These are phyloP conservation scores for Globisporangium yorkense DNA, from an alignment of 352 stramenopile species.

Conservation along the genomic window DNA sequence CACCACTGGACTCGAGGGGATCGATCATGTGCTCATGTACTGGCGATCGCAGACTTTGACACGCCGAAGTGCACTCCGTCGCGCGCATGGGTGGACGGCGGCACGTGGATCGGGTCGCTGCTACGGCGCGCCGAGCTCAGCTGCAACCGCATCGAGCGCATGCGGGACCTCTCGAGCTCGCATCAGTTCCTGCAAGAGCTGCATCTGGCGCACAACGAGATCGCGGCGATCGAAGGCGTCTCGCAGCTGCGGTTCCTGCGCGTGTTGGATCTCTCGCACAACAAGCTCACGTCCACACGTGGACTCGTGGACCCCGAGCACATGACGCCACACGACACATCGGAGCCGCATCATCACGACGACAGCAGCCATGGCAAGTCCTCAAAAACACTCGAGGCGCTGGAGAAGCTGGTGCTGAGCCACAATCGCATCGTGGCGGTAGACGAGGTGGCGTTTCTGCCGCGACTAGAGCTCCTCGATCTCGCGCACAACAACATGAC, in stretches of 20 bases:
- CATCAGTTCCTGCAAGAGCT: conserved; percentile 71
- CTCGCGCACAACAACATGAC: conserved; percentile 50
- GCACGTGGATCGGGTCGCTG: conserved; percentile 57
- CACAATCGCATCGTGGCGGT: conserved; percentile 53
- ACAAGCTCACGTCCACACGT: conserved; percentile 35
- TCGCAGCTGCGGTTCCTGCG: conserved; percentile 52
- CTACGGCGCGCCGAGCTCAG: conserved; percentile 45
- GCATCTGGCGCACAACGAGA: conserved; percentile 47
- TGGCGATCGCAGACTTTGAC: conserved; percentile 38
- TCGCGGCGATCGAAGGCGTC: conserved; percentile 45
- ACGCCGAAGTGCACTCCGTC: conserved; percentile 42
- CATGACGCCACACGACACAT: neutral
- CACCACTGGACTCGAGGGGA: neutral
- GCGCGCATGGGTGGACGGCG: conserved; percentile 52
- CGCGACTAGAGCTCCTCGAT: conserved; percentile 47
- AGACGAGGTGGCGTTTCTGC: conserved; percentile 34
- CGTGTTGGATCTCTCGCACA: conserved; percentile 65
- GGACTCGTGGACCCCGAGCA: conserved; percentile 22
- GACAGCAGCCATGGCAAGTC: neutral
- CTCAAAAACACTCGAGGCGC: conserved; percentile 21
- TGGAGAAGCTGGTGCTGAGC: conserved; percentile 44
- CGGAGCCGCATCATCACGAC: neutral
- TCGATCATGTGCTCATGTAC: neutral
- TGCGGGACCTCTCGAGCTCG: conserved; percentile 38
- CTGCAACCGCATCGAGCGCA: conserved; percentile 43